Conservation (phyloP, 192 early-diverging fungal genomes). For the Coemansia sp. region DNA sequence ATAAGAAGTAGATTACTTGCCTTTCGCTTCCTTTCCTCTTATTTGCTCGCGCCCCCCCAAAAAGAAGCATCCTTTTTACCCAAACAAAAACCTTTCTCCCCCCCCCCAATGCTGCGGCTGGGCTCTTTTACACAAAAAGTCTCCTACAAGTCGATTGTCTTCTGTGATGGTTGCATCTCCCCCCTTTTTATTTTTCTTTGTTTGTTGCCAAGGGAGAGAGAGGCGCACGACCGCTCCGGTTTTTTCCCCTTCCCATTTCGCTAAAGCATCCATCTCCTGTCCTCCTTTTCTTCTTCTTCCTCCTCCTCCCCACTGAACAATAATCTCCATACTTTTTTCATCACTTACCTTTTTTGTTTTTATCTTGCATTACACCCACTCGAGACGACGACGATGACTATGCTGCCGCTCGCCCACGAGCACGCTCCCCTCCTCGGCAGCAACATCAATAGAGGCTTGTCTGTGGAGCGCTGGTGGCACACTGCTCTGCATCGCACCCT, state of each 20-base stretch:
- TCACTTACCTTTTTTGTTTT: neutral
- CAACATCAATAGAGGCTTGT: neutral
- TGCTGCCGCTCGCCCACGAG: neutral
- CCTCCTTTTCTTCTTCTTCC: neutral
- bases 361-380: neutral
- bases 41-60: no score
- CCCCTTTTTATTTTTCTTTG: neutral
- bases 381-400: neutral
- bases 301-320: neutral
- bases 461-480: neutral
- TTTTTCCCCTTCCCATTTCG: no score
- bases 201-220: neutral
- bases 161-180: neutral
- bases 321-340: neutral
- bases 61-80: neutral
- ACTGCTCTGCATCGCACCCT: neutral
- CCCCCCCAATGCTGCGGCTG: constrained; percentile 3
- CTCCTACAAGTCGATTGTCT: neutral
- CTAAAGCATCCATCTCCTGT: neutral
- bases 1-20: no score
- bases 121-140: neutral
- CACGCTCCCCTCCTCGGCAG: neutral
- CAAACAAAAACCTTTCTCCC: neutral
- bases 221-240: constrained; percentile 1
- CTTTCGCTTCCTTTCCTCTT: no score